phyloP scores from a whole-genome alignment of 2,329 filamentous ascomycete genomes.

The Hypoxylon sp. region DNA sequence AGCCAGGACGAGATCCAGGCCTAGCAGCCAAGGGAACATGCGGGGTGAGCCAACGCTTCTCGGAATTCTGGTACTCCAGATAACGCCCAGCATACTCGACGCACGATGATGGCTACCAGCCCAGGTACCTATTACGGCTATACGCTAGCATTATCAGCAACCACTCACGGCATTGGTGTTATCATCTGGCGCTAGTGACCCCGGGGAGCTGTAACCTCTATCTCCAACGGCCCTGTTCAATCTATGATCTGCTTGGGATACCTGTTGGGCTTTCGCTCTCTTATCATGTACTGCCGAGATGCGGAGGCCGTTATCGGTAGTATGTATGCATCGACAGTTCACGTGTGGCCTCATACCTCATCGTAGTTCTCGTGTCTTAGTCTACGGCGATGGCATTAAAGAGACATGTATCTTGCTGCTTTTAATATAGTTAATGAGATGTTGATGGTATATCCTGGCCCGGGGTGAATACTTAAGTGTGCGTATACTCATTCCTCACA shows the following conservation, averaged over 20 bases:
- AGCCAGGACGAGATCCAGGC: slow-evolving; percentile 7
- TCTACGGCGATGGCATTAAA: slow-evolving; percentile 17
- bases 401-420: too few species aligned
- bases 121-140: too few species aligned
- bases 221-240: slow-evolving; percentile 15
- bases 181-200: slow-evolving; percentile 34
- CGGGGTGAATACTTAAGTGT: too few species aligned
- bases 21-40: slow-evolving; percentile 11
- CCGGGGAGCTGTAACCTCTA: slow-evolving; percentile 13
- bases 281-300: slow-evolving; percentile 25
- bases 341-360: slow-evolving; percentile 5
- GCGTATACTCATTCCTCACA: too few species aligned
- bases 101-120: slow-evolving; percentile 25
- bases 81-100: slow-evolving; percentile 19
- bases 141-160: slow-evolving; percentile 39
- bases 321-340: too few species aligned
- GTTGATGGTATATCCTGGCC: slow-evolving; percentile 1
- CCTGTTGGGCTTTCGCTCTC: slow-evolving; percentile 35
- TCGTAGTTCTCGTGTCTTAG: not conserved
- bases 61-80: slow-evolving; percentile 15
- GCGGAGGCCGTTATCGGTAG: slow-evolving; percentile 39
- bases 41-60: slow-evolving; percentile 28
- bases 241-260: slow-evolving; percentile 5
- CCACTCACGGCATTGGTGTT: slow-evolving; percentile 36
- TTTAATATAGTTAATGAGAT: slow-evolving; percentile 2